Evolutionary conservation across 179 eudicot species (phyloP).

Genomic region (Gypsophila paniculata): DNA sequence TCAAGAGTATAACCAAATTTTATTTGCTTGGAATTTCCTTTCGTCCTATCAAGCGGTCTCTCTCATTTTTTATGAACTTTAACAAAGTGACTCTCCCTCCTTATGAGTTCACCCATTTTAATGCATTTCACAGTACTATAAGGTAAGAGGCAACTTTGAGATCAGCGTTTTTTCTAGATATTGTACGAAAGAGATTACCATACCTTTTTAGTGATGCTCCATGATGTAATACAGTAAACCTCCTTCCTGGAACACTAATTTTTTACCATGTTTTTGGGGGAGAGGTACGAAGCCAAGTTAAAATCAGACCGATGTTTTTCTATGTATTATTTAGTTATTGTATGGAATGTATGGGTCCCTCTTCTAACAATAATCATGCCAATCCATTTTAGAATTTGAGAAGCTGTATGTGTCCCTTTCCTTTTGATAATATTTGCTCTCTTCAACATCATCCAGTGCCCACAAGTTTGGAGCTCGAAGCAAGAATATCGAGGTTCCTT

Average conservation of each 20-base stretch:
- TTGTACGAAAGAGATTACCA: neutral
- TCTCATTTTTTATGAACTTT: neutral
- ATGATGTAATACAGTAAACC: neutral
- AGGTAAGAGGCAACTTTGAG: neutral
- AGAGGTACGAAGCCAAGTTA: neutral
- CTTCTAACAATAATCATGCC: neutral
- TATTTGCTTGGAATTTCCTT: too few species aligned
- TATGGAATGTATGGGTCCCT: neutral
- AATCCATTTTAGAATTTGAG: neutral
- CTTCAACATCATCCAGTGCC: slow-evolving; percentile 27
- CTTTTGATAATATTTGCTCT: neutral
- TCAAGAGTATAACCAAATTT: too few species aligned
- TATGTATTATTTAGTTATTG: neutral
- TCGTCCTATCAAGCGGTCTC: neutral
- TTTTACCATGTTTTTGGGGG: neutral
- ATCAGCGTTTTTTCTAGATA: neutral
- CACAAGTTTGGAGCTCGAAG: slow-evolving; percentile 36
- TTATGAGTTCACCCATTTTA: neutral
- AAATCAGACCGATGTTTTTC: neutral
- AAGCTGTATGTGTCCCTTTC: neutral
- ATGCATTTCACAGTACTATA: neutral
- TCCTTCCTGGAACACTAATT: neutral
- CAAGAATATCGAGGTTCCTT: slow-evolving; percentile 36
- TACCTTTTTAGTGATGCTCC: neutral
- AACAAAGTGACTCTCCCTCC: too few species aligned